Base-by-base conservation (phyloP, 2,329 filamentous ascomycete genomes). In the Alternaria triticina region DNA sequence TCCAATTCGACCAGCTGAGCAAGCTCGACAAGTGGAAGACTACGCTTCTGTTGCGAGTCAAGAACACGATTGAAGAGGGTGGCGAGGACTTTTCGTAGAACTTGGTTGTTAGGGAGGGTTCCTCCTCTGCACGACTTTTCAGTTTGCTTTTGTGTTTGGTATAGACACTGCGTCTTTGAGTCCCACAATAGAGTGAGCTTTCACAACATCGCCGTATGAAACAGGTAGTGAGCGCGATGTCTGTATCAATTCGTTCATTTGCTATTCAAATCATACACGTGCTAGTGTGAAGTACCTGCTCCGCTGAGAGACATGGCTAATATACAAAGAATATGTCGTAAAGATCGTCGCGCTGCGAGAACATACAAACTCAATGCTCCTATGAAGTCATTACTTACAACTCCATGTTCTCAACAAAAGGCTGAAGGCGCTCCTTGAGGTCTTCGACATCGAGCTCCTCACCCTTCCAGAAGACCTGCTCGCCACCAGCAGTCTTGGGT, bases 21-120 rank as follows among this genome's bases (percentile, higher is more conserved):
- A 96, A 96, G 85, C 83, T 98, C 75, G 94, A 97, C 78, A 96
- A 95, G 84, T 98, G 95, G 95, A 97, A 97, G 90, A 97, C 92
- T 54, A 92, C 91, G 30, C 84, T 97, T 61, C 81, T 97, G 67
- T 83, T 97, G 75, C 88, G 89, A 71, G 87, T 97, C 74, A 97
- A 97, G 89, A 90, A 90, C 74, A 86, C 86, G 57, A 96, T 97
- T 73, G 91, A 95, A 82, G 86, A 89, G 76, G 84, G 86, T 68
- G 88, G 84, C 44, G 89, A 91, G 69, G 89, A 91, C 74, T 91
- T 91, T 74, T 90, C 89, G 66, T 91, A 59, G 81, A 20, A 11
- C 1, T 2, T 3, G 5, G 3, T 25, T 7, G 4, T 22, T 27
- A 13, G 36, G 22, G 17, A 3, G 12, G 15, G 43, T 40, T n/a